Base-by-base conservation (phyloP, 73 alveolate species). In the Blepharisma stoltei region DNA sequence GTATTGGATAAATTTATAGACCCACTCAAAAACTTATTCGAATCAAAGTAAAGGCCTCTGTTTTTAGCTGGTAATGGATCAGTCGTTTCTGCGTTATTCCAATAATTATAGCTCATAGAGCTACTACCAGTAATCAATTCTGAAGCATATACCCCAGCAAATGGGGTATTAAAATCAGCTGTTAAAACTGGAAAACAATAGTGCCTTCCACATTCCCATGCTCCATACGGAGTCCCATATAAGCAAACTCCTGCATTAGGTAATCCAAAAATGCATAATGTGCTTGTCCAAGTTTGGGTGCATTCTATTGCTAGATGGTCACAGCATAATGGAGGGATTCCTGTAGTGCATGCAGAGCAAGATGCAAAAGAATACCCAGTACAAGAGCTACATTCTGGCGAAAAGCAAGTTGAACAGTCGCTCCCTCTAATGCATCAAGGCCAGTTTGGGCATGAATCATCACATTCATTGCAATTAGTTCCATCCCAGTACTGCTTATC, bases 371-470 rank as follows among this genome's bases (percentile, higher is more conserved):
- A 8, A 4, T 20, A 60, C 1, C 73, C 73, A 18, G 73, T 60
- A 25, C 73, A 60, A 20, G 73, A 60, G 5, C 1, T 25, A 60
- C 73, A 60, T 1, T 14, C 46, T 25, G 46, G 18, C 0, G 14
- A n/a, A 60, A 14, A 60, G 23, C 73, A 60, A 20, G 47, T 14
- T 60, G 73, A 60, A 4, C 73, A 60, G 14, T n/a, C 11, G 5
- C 73, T 60, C 2, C 73, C 73, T 14, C 46, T 14, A 60, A 25
- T 5, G 5, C 73, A 60, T 47, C 73, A 60, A 20, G 73, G 73
- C 47, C 73, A 60, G 5, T n/a, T 25, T 14, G 73, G 18, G 5
- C 73, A 60, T 20, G 46, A 8, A 60, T n/a, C 2, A 25, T n/a
- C 14, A 5, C 73, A 60, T 0, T 14, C 46, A 1, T 14, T 0